Evolutionary conservation across 2,329 filamentous ascomycete species (phyloP), one percentile per base, ranked within the genome.

Genomic region (Fusarium sp.): DNA sequence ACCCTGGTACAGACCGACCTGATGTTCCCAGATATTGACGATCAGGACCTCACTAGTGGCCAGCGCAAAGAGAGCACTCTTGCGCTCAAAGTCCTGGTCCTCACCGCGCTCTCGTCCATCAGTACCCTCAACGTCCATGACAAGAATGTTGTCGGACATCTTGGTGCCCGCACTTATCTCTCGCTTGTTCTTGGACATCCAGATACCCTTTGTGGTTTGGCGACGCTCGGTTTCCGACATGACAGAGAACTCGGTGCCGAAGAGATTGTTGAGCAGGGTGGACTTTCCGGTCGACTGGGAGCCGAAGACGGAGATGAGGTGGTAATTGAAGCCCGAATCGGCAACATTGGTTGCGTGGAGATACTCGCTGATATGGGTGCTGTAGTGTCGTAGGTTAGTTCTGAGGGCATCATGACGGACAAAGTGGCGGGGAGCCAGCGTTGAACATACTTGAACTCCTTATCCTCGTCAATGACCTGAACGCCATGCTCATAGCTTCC

Each of bases 281-380:
- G 96, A 98, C 83, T 99, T 99, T 72, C 96, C 96, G 34, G 96
- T 99, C 21, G 96, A 98, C 84, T 99, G 96, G 58, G 95, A 98
- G 42, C 96, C 96, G 79, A 99, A 99, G 75, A 99, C 96, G 75
- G 95, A 97, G 77, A 99, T 97, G 76, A 99, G 88, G 81, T 99
- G 96, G 82, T 99, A 99, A 83, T 98, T 97, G 88, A 99, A 99
- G 76, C 96, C 96, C 67, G 94, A 89, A 63, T 92, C 89, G 71
- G 93, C 91, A 72, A 97, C 89, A 75, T 91, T 86, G 77, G 94
- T 92, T 69, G 89, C 83, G 70, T 88, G 86, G 71, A 99, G 88
- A 79, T 99, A 99, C 60, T 89, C 88, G 74, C 89, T 91, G 74
- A 99, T 83, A 74, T 92, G 88, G 58, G 88, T 81, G 80, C 93